Conservation (phyloP, 371 early-diverging fungal genomes). For the Dichotomocladium elegans region DNA sequence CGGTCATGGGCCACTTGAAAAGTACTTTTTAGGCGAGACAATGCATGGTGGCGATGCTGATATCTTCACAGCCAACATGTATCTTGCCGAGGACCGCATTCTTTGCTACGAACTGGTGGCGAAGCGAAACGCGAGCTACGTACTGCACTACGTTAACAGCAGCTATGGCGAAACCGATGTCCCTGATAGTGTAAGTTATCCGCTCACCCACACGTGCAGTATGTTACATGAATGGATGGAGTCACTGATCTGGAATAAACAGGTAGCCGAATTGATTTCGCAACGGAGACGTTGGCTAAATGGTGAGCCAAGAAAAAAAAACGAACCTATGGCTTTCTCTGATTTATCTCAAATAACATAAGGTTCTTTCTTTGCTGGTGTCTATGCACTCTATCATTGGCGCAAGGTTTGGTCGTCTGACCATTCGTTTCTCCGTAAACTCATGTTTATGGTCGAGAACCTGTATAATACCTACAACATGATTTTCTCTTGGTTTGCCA, state of each 20-base stretch:
- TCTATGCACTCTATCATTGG: constrained; percentile 82
- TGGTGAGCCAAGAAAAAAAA: constrained; percentile 34
- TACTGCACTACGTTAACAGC: constrained; percentile 63
- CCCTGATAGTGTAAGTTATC: constrained; percentile 48
- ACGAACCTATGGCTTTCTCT: neutral
- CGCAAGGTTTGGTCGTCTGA: constrained; percentile 70
- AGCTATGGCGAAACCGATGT: constrained; percentile 88
- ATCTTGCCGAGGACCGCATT: constrained; percentile 83
- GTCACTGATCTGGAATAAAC: constrained; percentile 12
- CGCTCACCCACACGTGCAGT: neutral
- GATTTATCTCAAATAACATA: neutral
- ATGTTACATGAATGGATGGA: too few species aligned
- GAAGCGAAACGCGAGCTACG: constrained; percentile 64
- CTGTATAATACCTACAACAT: constrained; percentile 70
- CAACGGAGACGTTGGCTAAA: constrained; percentile 91
- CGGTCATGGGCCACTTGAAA: constrained; percentile 75
- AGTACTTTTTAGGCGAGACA: constrained; percentile 93
- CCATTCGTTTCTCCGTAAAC: constrained; percentile 61
- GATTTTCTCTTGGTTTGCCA: constrained; percentile 75
- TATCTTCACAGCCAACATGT: constrained; percentile 77
- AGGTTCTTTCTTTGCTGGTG: constrained; percentile 92
- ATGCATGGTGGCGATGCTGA: constrained; percentile 71
- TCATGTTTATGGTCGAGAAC: constrained; percentile 65
- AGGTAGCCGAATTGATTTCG: constrained; percentile 75
- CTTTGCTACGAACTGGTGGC: constrained; percentile 85